Conservation (phyloP, 192 early-diverging fungal species). For the Rhizophagus prolifer region DNA sequence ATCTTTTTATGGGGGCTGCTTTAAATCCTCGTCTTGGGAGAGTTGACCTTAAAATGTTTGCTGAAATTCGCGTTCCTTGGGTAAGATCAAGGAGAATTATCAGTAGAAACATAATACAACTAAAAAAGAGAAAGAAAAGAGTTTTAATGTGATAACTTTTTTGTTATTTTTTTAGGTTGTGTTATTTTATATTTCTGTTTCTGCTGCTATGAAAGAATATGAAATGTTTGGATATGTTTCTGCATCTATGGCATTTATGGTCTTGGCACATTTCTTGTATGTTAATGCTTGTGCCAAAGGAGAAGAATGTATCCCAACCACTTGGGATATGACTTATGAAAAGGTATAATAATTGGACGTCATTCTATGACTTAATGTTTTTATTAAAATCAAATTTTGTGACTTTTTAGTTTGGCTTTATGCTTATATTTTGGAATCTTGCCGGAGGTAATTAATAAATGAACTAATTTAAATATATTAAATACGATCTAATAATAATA, state of each 20-base stretch:
- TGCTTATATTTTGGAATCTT: conserved; percentile 55
- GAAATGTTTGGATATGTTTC: conserved; percentile 41
- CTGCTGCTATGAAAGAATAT: conserved; percentile 48
- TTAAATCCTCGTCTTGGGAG: conserved; percentile 48
- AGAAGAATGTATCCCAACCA: conserved; percentile 53
- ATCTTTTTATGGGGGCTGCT: conserved; percentile 49
- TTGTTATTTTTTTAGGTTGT: conserved; percentile 26
- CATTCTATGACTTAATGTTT: not conserved
- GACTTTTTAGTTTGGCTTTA: conserved; percentile 39
- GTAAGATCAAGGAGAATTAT: conserved; percentile 17
- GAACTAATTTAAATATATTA: not conserved
- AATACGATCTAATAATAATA: not conserved
- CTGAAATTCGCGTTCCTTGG: conserved; percentile 50
- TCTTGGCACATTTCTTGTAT: conserved; percentile 52
- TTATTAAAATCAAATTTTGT: not conserved
- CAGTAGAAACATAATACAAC: not conserved
- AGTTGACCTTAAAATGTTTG: conserved; percentile 53
- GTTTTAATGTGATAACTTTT: not conserved
- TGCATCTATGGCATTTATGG: conserved; percentile 44
- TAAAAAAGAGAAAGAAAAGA: not conserved
- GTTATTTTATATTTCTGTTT: conserved; percentile 49
- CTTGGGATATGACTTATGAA: conserved; percentile 55
- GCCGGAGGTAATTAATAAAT: conserved; percentile 37
- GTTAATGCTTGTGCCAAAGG: conserved; percentile 51
- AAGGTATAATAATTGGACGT: conserved; percentile 35